A percentile compares a stretch with the other conserved stretches of the same genome.
These are phyloP conservation scores for Pestalotiopsis sp. DNA, from an alignment of 2,329 filamentous ascomycete genomes.

Conservation along the genomic window DNA sequence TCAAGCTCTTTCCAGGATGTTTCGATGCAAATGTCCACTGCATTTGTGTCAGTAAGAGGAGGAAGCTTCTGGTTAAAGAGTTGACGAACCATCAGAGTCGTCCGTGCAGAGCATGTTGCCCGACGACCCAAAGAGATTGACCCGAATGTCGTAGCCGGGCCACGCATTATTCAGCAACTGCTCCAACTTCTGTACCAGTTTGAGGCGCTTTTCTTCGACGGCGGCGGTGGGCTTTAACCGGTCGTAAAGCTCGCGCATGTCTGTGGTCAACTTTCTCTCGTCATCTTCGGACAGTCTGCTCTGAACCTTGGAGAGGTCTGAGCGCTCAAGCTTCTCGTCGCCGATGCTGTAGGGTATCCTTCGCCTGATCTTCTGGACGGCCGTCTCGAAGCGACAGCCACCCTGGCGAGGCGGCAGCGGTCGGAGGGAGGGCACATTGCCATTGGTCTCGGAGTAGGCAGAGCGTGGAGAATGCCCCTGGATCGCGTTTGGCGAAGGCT, in stretches of 20 bases:
- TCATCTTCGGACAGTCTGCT: slow-evolving; percentile 71
- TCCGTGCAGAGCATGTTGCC: slow-evolving; percentile 93
- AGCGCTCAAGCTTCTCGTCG: slow-evolving; percentile 74
- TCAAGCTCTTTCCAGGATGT: slow-evolving; percentile 87
- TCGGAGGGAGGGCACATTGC: slow-evolving; percentile 68
- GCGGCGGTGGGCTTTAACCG: slow-evolving; percentile 80
- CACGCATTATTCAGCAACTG: slow-evolving; percentile 86
- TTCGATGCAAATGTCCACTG: slow-evolving; percentile 97
- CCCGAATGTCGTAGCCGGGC: slow-evolving; percentile 87
- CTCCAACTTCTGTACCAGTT: slow-evolving; percentile 85
- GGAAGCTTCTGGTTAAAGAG: neutral
- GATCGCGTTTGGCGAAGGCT: slow-evolving; percentile 77
- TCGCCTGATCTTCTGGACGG: slow-evolving; percentile 77
- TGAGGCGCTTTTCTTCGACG: slow-evolving; percentile 74
- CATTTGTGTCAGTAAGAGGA: neutral
- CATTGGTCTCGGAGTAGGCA: slow-evolving; percentile 85
- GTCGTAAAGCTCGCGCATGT: slow-evolving; percentile 85
- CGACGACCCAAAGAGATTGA: slow-evolving; percentile 96
- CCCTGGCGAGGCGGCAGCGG: slow-evolving; percentile 61
- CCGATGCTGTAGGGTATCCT: slow-evolving; percentile 92
- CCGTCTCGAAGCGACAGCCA: slow-evolving; percentile 87
- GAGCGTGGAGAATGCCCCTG: slow-evolving; percentile 87
- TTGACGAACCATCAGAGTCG: slow-evolving; percentile 83
- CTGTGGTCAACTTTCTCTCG: slow-evolving; percentile 73
- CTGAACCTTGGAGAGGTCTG: slow-evolving; percentile 73